Percentiles rank a stretch among this genome's conserved stretches.
Evolutionary conservation across 2,329 filamentous ascomycete species (phyloP).

Genomic region (Graphilbum fragrans): DNA sequence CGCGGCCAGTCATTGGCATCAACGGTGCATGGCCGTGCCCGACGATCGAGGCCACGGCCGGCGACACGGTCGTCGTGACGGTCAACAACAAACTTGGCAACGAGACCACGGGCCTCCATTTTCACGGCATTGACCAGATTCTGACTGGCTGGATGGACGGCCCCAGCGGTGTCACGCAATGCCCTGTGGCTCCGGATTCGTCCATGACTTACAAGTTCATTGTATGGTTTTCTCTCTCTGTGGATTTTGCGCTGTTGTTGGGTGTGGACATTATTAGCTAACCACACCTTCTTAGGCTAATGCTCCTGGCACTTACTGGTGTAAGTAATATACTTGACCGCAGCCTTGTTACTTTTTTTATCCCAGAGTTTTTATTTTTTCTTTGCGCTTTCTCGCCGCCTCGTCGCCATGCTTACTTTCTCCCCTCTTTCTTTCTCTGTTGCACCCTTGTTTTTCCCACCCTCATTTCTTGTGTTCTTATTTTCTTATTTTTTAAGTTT

Average conservation of each 20-base stretch:
- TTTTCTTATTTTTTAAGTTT: no score
- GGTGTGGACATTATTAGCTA: background rate
- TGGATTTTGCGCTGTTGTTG: background rate
- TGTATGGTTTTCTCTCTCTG: slow-evolving; percentile 24
- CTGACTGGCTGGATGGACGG: slow-evolving; percentile 47
- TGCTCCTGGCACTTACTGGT: slow-evolving; percentile 33
- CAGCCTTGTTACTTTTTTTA: background rate
- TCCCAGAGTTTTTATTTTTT: background rate
- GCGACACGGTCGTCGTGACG: slow-evolving; percentile 37
- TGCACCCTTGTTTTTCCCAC: no score
- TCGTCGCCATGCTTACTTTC: no score
- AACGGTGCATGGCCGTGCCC: slow-evolving; percentile 53
- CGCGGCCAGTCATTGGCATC: slow-evolving; percentile 34
- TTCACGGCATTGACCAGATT: slow-evolving; percentile 46
- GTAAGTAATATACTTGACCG: slow-evolving; percentile 14
- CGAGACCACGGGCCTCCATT: slow-evolving; percentile 39
- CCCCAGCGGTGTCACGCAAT: slow-evolving; percentile 40
- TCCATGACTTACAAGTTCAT: slow-evolving; percentile 40
- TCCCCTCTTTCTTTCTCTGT: no score
- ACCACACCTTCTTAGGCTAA: slow-evolving; percentile 19
- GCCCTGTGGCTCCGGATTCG: slow-evolving; percentile 36
- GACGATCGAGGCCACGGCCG: slow-evolving; percentile 34
- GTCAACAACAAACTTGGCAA: slow-evolving; percentile 39
- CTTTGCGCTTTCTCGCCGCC: background rate
- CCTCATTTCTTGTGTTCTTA: background rate